phyloP scores from a whole-genome alignment of 768 basidiomycete genomes.

The Tylopilus subfusipes region DNA sequence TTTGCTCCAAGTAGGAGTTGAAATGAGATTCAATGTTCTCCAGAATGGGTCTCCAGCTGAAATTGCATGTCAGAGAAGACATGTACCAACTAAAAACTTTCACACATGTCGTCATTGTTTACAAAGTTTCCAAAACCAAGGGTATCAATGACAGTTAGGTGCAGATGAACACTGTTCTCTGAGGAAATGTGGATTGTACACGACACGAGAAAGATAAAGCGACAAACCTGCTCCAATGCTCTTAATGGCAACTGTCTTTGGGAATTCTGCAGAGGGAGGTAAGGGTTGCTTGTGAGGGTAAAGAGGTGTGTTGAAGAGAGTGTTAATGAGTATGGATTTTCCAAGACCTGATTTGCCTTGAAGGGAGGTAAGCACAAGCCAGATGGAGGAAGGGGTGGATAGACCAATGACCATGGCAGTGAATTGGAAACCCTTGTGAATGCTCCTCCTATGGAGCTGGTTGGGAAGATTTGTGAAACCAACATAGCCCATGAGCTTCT shows the following conservation, averaged over 20 bases:
- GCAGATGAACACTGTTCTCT: conserved; percentile 97
- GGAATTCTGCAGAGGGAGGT: conserved; percentile 79
- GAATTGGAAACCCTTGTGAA: conserved; percentile 98
- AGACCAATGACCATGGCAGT: conserved; percentile 97
- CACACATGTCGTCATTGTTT: conserved; percentile 95
- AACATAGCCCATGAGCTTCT: conserved; percentile 94
- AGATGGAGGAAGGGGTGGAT: conserved; percentile 32
- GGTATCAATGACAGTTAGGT: conserved; percentile 98
- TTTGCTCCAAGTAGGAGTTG: conserved; percentile 96
- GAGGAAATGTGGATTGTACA: conserved; percentile 27
- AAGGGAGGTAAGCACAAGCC: conserved; percentile 5
- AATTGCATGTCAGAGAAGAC: conserved; percentile 17
- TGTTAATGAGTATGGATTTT: conserved; percentile 98
- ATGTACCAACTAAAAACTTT: conserved; percentile 13
- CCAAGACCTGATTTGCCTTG: conserved; percentile 96
- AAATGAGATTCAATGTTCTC: conserved; percentile 98
- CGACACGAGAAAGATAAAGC: background rate
- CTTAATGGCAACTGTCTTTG: conserved; percentile 96
- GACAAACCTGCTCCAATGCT: conserved; percentile 91
- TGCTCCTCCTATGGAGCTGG: conserved; percentile 97
- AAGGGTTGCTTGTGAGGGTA: conserved; percentile 86
- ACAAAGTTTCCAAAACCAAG: conserved; percentile 99
- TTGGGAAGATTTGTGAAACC: conserved; percentile 98
- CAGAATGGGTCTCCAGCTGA: conserved; percentile 96
- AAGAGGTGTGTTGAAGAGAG: conserved; percentile 94